phyloP scores from a whole-genome alignment of 1,284 basidiomycete species.

The Hemileia vastatrix region DNA sequence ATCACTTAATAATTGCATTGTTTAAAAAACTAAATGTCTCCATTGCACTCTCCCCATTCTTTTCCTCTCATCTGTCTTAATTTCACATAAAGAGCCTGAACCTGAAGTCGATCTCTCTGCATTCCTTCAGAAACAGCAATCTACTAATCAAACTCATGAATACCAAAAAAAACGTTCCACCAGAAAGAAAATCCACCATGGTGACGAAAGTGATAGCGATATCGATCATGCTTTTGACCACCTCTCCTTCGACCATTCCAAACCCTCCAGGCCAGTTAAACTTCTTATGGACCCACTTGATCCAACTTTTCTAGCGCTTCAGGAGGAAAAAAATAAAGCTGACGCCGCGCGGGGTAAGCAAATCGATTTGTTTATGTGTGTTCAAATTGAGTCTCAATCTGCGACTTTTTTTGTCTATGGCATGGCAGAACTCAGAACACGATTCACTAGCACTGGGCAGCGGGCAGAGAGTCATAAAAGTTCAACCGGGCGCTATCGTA shows the following conservation, averaged over 20 bases:
- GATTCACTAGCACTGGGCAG: background rate
- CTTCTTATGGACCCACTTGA: background rate
- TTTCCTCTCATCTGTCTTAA: background rate
- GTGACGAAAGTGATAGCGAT: conserved; percentile 6
- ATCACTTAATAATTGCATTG: too few relatives aligned
- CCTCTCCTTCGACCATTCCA: background rate
- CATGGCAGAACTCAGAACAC: background rate
- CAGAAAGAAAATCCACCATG: background rate
- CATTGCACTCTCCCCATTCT: background rate
- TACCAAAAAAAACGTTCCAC: too few relatives aligned
- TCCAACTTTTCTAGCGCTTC: too few relatives aligned
- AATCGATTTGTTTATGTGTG: background rate
- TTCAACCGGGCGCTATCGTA: background rate
- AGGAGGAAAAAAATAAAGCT: conserved; percentile 16
- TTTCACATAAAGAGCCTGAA: conserved; percentile 6
- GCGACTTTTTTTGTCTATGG: background rate
- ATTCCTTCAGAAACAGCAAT: conserved; percentile 15
- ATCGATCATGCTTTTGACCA: conserved; percentile 13
- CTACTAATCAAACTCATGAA: background rate
- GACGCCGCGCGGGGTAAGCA: conserved; percentile 14
- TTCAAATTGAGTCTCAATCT: background rate
- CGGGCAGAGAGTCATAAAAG: background rate
- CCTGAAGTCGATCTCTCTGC: conserved; percentile 14
- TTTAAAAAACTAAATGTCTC: too few relatives aligned
- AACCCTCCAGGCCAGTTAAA: conserved; percentile 3